Evolutionary conservation across 768 basidiomycete genomes (phyloP).

Genomic region (Boletus speciosus): DNA sequence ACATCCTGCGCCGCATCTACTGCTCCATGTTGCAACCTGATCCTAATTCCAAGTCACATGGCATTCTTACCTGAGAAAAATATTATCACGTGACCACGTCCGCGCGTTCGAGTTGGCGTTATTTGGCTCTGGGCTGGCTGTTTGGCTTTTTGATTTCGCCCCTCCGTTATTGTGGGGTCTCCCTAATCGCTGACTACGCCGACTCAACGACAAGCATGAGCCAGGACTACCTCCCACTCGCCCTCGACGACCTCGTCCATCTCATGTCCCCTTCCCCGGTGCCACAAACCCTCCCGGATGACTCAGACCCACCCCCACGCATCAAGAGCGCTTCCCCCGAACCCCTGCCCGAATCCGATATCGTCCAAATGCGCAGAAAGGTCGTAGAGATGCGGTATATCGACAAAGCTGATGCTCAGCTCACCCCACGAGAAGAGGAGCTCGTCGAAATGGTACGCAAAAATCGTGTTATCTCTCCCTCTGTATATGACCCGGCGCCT

Average conservation of each 20-base stretch:
- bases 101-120: slow-evolving; percentile 38
- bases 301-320: slow-evolving; percentile 19
- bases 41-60: slow-evolving; percentile 19
- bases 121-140: slow-evolving; percentile 17
- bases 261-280: slow-evolving; percentile 50
- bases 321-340: slow-evolving; percentile 31
- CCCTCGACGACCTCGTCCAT: slow-evolving; percentile 56
- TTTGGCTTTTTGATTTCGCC: slow-evolving; percentile 33
- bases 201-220: slow-evolving; percentile 21
- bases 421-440: slow-evolving; percentile 45
- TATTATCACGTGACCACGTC: slow-evolving; percentile 31
- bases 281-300: slow-evolving; percentile 21
- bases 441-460: slow-evolving; percentile 52
- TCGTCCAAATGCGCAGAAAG: slow-evolving; percentile 45
- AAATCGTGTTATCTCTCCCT: slow-evolving; percentile 7
- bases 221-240: slow-evolving; percentile 39
- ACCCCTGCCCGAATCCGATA: slow-evolving; percentile 44
- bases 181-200: background rate
- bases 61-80: slow-evolving; percentile 16
- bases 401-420: slow-evolving; percentile 21
- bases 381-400: slow-evolving; percentile 42
- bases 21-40: too few relatives aligned
- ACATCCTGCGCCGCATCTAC: too few relatives aligned
- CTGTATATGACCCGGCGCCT: slow-evolving; percentile 1
- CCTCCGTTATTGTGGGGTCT: slow-evolving; percentile 8